A percentile compares a stretch with the other conserved stretches of the same genome.
These are phyloP conservation scores for Metarhizium rileyi DNA, from an alignment of 2,329 filamentous ascomycete species.

Conservation along the genomic window DNA sequence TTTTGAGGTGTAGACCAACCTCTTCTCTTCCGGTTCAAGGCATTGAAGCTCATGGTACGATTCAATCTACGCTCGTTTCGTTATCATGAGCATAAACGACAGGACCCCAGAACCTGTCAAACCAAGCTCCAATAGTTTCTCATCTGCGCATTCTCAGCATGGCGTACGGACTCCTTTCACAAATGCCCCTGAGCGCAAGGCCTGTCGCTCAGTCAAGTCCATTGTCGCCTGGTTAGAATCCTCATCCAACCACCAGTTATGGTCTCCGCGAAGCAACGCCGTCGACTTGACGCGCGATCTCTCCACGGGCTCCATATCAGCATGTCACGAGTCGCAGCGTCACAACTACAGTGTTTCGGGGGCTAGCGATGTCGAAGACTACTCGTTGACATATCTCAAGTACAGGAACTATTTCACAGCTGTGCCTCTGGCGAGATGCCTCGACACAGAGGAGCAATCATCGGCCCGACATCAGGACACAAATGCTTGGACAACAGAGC, in stretches of 20 bases:
- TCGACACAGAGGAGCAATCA: constrained; percentile 13
- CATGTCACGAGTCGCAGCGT: not conserved
- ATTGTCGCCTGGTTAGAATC: constrained; percentile 24
- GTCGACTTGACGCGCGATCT: not conserved
- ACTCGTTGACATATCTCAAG: constrained; percentile 22
- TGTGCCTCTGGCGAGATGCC: constrained; percentile 19
- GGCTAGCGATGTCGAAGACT: constrained; percentile 16
- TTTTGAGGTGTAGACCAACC: not conserved
- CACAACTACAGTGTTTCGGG: not conserved
- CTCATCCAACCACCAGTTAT: constrained; percentile 7
- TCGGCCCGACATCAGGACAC: not conserved
- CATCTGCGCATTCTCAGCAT: constrained; percentile 17
- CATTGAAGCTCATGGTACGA: not conserved
- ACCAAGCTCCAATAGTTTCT: constrained; percentile 19
- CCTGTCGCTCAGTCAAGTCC: constrained; percentile 18
- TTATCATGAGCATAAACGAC: constrained; percentile 9
- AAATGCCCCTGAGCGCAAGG: constrained; percentile 1
- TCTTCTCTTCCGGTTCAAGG: not conserved
- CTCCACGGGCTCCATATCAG: constrained; percentile 3
- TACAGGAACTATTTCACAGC: constrained; percentile 23
- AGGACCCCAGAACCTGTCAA: constrained; percentile 10
- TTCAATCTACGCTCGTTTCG: no score
- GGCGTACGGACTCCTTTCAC: constrained; percentile 4
- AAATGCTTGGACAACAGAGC: not conserved
- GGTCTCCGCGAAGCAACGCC: not conserved